phyloP scores from a whole-genome alignment of 148 eudicot species.

The Mesembryanthemum crystallinum region DNA sequence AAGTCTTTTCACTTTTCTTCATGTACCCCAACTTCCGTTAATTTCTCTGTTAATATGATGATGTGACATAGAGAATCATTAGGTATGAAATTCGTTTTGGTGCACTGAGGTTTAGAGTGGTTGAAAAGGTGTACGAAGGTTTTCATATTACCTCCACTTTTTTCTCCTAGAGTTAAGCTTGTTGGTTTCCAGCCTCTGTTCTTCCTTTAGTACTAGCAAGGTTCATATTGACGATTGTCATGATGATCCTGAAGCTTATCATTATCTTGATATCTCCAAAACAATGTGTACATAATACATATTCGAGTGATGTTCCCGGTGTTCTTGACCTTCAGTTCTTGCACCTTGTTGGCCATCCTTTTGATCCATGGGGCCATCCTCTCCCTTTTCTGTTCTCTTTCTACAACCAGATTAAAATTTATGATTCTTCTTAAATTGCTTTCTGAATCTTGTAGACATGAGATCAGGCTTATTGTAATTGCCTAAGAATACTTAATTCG shows the following conservation, averaged over 20 bases:
- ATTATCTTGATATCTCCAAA: neutral
- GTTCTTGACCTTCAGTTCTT: neutral
- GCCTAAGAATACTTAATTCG: neutral
- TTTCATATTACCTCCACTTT: no score
- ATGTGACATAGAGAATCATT: no score
- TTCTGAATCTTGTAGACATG: neutral
- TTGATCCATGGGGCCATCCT: neutral
- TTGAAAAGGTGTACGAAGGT: no score
- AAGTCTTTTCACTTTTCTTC: no score
- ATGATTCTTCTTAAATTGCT: no score
- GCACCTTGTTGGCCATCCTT: neutral
- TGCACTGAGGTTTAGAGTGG: no score
- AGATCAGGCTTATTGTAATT: neutral
- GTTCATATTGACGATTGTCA: neutral
- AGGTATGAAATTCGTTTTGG: no score
- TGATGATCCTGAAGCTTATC: neutral
- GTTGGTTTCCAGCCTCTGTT: neutral
- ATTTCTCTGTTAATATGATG: no score
- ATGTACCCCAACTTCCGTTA: no score
- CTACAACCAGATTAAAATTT: neutral
- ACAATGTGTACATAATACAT: neutral
- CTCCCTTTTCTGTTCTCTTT: neutral
- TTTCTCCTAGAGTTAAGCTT: neutral
- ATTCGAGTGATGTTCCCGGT: neutral
- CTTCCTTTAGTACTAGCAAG: neutral